A percentile compares a stretch with the other conserved stretches of the same genome.
Conservation (phyloP, 345 rosid genomes). For the Eucalyptus albens region DNA sequence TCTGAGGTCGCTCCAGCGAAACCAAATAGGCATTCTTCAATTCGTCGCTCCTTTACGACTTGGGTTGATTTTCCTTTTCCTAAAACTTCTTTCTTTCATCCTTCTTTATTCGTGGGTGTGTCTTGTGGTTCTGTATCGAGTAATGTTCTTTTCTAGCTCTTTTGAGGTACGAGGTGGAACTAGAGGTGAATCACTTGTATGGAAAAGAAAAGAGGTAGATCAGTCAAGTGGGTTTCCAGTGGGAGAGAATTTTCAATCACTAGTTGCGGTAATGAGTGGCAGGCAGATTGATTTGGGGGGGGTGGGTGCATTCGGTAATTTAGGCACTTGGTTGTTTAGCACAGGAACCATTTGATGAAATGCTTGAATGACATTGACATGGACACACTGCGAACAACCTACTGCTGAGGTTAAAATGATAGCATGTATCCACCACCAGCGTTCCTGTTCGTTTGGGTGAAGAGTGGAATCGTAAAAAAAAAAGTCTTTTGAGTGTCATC, state of each 20-base stretch:
- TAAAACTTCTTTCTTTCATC: not conserved
- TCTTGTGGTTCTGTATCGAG: not conserved
- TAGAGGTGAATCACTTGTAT: not conserved
- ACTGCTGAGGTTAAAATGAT: not conserved
- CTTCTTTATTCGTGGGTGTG: not conserved
- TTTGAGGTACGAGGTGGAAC: not conserved
- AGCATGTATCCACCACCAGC: rapidly evolving
- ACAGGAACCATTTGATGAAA: not conserved
- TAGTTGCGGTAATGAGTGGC: not conserved
- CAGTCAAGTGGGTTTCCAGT: not conserved
- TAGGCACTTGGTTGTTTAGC: not conserved
- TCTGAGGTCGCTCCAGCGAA: not conserved
- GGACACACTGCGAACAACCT: not conserved
- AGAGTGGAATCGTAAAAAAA: not conserved
- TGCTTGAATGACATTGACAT: not conserved
- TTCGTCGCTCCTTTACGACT: not conserved
- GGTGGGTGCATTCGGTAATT: not conserved
- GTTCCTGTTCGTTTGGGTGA: not conserved
- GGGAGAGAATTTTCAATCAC: not conserved
- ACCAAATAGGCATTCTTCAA: not conserved
- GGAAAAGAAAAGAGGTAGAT: not conserved
- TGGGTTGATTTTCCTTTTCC: not conserved
- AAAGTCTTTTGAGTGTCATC: not conserved
- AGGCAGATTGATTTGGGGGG: too few relatives aligned
- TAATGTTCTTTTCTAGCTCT: not conserved